phyloP scores from a whole-genome alignment of 2,329 filamentous ascomycete species.

The Zasmidium angulare region DNA sequence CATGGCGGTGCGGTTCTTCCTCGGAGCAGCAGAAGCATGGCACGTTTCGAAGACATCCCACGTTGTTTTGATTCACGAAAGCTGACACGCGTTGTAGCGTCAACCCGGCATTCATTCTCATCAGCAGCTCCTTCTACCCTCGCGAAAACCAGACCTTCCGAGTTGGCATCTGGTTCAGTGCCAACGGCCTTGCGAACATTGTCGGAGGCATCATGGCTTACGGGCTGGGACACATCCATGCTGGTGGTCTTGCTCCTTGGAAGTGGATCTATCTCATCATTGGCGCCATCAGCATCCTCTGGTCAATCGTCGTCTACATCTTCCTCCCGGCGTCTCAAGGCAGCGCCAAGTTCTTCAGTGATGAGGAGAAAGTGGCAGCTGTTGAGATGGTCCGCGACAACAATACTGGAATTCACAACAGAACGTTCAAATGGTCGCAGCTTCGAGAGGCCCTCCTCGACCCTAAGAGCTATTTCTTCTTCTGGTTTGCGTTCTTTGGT shows the following conservation, averaged over 20 bases:
- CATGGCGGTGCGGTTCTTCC: not conserved
- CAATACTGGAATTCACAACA: not conserved
- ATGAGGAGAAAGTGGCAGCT: not conserved
- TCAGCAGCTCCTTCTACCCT: not conserved
- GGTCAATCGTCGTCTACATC: not conserved
- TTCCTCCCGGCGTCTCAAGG: not conserved
- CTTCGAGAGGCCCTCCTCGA: not conserved
- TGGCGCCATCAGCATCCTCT: not conserved
- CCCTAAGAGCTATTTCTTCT: not conserved
- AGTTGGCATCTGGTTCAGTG: not conserved
- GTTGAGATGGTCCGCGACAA: not conserved
- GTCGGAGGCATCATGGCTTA: not conserved
- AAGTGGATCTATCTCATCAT: not conserved
- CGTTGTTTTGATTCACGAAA: not conserved
- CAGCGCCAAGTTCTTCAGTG: not conserved
- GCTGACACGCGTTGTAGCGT: not conserved
- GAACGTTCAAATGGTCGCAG: not conserved
- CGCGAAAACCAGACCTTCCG: not conserved
- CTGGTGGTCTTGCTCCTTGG: not conserved
- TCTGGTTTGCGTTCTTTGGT: not conserved
- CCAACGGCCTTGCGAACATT: not conserved
- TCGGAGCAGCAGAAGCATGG: not conserved
- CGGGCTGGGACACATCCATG: not conserved
- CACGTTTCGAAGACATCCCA: not conserved
- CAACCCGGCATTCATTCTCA: not conserved